Percentiles rank a stretch among this genome's conserved stretches.
These are phyloP conservation scores for Nakazawaea wickerhamii DNA, from an alignment of 805 yeast species.

Conservation along the genomic window DNA sequence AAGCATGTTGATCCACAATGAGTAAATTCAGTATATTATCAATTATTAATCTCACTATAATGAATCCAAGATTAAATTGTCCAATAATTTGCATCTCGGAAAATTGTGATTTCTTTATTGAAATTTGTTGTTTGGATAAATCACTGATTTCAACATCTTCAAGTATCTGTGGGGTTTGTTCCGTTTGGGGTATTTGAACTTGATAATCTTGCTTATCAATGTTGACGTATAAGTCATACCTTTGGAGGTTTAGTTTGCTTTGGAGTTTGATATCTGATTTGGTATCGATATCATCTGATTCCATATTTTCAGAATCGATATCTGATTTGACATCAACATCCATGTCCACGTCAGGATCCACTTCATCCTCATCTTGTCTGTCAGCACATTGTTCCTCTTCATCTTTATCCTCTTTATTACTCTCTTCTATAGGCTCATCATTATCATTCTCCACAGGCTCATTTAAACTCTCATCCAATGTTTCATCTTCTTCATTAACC, in stretches of 20 bases:
- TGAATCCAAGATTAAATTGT: constrained; percentile 93
- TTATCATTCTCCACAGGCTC: too few relatives aligned
- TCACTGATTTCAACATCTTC: constrained; percentile 1
- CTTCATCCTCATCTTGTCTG: constrained; percentile 6
- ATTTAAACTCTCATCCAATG: too few relatives aligned
- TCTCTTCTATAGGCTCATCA: not conserved
- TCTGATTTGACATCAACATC: constrained; percentile 18
- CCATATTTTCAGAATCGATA: constrained; percentile 18
- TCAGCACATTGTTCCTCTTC: constrained; percentile 12
- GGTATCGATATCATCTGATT: not conserved
- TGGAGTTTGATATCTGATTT: constrained; percentile 3
- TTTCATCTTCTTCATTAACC: not conserved
- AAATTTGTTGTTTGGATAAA: not conserved
- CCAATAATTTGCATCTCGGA: constrained; percentile 75
- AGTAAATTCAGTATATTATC: constrained; percentile 51
- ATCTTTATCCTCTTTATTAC: constrained; percentile 1
- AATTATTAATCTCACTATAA: constrained; percentile 56
- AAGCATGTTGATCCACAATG: constrained; percentile 95
- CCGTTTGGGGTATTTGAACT: not conserved
- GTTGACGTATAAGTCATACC: constrained; percentile 32
- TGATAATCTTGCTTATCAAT: constrained; percentile 27
- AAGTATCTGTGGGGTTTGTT: not conserved
- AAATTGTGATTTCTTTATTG: constrained; percentile 57
- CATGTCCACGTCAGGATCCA: constrained; percentile 10
- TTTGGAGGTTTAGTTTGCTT: constrained; percentile 9